Conservation (phyloP, 169 alveolate species). For the Plasmodium ovale region DNA sequence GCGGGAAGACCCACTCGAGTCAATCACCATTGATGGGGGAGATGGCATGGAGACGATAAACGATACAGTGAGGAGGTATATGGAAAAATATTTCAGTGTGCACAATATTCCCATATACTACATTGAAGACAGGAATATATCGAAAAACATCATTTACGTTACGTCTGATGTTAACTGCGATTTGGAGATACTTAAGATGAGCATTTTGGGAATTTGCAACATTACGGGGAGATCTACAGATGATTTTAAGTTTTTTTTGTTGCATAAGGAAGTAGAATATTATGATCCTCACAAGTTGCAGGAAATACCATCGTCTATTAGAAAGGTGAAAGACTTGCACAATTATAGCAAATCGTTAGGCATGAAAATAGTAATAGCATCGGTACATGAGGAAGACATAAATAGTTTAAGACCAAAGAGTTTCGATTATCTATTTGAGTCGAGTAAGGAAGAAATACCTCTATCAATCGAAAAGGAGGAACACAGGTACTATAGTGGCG, state of each 20-base stretch:
- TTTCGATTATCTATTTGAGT: constrained; percentile 35
- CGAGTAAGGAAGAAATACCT: constrained; percentile 1
- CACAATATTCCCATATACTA: constrained; percentile 59
- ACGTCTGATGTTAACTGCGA: constrained; percentile 53
- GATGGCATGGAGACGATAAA: constrained; percentile 12
- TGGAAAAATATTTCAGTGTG: constrained; percentile 45
- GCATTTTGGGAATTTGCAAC: constrained; percentile 66
- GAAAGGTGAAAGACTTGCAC: constrained; percentile 35
- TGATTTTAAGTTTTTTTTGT: constrained; percentile 26
- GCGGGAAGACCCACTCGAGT: constrained; percentile 5
- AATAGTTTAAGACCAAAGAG: constrained; percentile 30
- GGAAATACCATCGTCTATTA: constrained; percentile 31
- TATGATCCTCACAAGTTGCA: constrained; percentile 19
- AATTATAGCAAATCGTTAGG: constrained; percentile 29
- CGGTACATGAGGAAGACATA: constrained; percentile 20
- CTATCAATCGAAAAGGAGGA: not conserved
- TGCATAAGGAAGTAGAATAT: constrained; percentile 4
- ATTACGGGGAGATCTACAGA: constrained; percentile 29
- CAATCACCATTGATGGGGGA: constrained; percentile 43
- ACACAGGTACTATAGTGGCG: not conserved
- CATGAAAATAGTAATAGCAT: constrained; percentile 41
- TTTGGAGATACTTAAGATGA: constrained; percentile 67
- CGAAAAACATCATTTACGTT: constrained; percentile 41
- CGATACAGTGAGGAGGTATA: constrained; percentile 48
- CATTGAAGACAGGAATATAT: constrained; percentile 19